Percentiles rank a stretch among this genome's conserved stretches.
These are phyloP conservation scores for Chalciporus piperatoides DNA, from an alignment of 1,284 basidiomycete genomes.

Conservation along the genomic window DNA sequence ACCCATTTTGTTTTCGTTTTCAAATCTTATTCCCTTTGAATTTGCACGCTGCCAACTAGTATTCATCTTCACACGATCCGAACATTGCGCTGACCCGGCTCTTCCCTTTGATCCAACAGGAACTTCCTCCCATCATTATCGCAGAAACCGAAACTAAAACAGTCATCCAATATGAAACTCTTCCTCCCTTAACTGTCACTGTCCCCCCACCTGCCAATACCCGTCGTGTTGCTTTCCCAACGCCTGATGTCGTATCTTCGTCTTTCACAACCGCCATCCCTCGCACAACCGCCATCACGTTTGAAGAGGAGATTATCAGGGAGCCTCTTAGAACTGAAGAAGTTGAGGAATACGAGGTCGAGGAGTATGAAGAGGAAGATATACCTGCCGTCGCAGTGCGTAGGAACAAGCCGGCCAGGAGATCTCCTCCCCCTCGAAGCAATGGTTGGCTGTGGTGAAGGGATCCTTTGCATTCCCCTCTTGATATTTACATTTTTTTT, in stretches of 20 bases:
- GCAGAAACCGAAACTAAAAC: conserved; percentile 67
- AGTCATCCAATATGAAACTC: conserved; percentile 58
- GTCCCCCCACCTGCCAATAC: conserved; percentile 75
- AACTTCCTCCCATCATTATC: conserved; percentile 59
- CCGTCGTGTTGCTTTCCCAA: conserved; percentile 67
- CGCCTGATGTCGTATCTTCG: conserved; percentile 56
- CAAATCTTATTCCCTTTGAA: conserved; percentile 19
- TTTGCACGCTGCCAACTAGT: conserved; percentile 36
- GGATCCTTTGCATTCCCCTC: not conserved
- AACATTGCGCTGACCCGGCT: conserved; percentile 33
- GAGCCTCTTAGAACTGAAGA: conserved; percentile 30
- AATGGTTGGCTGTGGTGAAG: conserved; percentile 33
- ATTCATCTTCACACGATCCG: conserved; percentile 35
- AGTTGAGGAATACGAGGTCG: conserved; percentile 35
- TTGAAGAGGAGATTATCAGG: conserved; percentile 49
- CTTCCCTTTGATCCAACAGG: conserved; percentile 40
- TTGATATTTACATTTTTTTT: conserved; percentile 11
- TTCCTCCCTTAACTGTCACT: conserved; percentile 49
- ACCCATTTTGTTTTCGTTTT: conserved; percentile 7
- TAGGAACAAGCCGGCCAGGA: conserved; percentile 32
- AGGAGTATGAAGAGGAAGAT: conserved; percentile 35
- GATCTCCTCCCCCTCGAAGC: conserved; percentile 24
- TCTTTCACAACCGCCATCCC: conserved; percentile 54
- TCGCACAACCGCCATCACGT: conserved; percentile 62
- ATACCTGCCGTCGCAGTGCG: conserved; percentile 24